phyloP scores from a whole-genome alignment of 371 early-diverging fungal species.

The Vittaforma corneae region DNA sequence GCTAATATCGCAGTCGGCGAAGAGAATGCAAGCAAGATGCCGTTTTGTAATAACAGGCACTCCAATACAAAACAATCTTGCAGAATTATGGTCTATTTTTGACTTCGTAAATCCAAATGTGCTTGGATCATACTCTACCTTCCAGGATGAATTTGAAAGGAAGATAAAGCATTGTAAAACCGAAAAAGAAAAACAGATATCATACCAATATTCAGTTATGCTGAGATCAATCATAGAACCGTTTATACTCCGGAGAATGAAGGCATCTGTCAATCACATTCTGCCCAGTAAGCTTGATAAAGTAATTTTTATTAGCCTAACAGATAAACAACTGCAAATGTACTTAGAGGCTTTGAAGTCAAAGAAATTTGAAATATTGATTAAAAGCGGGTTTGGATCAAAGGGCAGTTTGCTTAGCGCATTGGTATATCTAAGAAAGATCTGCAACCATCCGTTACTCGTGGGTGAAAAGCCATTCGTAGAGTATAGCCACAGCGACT shows the following conservation, averaged over 20 bases:
- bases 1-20: constrained; percentile 64
- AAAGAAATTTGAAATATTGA: constrained; percentile 64
- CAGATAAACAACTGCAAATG: constrained; percentile 64
- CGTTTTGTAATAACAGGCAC: constrained; percentile 83
- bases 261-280: constrained; percentile 75
- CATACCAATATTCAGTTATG: constrained; percentile 79
- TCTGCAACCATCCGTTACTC: constrained; percentile 83
- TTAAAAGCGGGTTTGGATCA: constrained; percentile 68
- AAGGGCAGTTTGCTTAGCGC: constrained; percentile 71
- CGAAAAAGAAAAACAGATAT: constrained; percentile 88
- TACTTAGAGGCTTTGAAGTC: constrained; percentile 68
- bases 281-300: constrained; percentile 82
- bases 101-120: constrained; percentile 85
- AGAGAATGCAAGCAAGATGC: constrained; percentile 49
- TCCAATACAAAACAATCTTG: constrained; percentile 88
- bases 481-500: too few species aligned
- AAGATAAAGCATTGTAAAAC: constrained; percentile 77
- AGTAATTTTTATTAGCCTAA: constrained; percentile 77
- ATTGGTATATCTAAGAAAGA: constrained; percentile 81
- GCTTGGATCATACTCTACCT: constrained; percentile 74
- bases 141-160: constrained; percentile 63
- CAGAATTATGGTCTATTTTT: constrained; percentile 85
- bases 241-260: constrained; percentile 77
- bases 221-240: constrained; percentile 85
- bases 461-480: background rate